phyloP scores from a whole-genome alignment of 2,329 filamentous ascomycete genomes.

The Dendrostoma leiphaemia region DNA sequence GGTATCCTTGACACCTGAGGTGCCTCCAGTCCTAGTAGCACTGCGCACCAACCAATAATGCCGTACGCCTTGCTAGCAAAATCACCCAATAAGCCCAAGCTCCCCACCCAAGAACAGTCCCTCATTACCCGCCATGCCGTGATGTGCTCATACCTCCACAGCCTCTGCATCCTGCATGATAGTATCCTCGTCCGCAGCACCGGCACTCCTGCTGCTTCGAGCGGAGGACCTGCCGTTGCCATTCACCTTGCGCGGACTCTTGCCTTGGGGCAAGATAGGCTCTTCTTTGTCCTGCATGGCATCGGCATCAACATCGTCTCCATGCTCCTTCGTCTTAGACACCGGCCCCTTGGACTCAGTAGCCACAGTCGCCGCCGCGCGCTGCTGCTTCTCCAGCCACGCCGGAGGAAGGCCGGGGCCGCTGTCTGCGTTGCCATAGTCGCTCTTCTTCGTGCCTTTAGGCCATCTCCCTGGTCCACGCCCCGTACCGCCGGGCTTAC shows the following conservation, averaged over 20 bases:
- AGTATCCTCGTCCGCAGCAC: slow-evolving; percentile 22
- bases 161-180: slow-evolving; percentile 23
- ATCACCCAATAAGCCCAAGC: not conserved
- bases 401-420: slow-evolving; percentile 62
- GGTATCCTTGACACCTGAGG: not conserved
- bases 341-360: slow-evolving; percentile 20
- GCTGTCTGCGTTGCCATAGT: slow-evolving; percentile 65
- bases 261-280: slow-evolving; percentile 16
- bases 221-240: slow-evolving; percentile 24
- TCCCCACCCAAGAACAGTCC: slow-evolving; percentile 5
- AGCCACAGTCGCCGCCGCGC: slow-evolving; percentile 16
- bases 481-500: slow-evolving; percentile 61
- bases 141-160: slow-evolving; percentile 1
- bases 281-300: slow-evolving; percentile 35
- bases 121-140: not conserved
- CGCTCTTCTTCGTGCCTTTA: slow-evolving; percentile 66
- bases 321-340: slow-evolving; percentile 28
- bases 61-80: slow-evolving; percentile 20
- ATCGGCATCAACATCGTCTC: slow-evolving; percentile 32
- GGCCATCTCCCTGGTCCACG: slow-evolving; percentile 65
- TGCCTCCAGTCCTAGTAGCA: not conserved
- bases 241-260: slow-evolving; percentile 16
- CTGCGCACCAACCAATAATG: slow-evolving; percentile 1
- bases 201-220: slow-evolving; percentile 20
- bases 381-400: slow-evolving; percentile 43